Base-by-base conservation (phyloP, 192 early-diverging fungal genomes). In the Ambispora gerdemannii region DNA sequence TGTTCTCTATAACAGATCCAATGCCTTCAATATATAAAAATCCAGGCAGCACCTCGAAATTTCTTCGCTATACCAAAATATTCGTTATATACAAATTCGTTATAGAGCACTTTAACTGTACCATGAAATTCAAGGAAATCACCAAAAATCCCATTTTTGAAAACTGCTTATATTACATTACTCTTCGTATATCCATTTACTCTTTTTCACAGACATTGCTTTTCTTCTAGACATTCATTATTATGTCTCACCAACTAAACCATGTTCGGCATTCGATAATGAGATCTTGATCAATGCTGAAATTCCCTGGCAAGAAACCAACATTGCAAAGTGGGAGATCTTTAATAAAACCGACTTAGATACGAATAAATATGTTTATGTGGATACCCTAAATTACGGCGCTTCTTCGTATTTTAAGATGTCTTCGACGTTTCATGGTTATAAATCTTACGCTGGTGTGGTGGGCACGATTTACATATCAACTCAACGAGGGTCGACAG, bases 381-480 rank as follows among this genome's bases (percentile, higher is more conserved):
- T 63, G 0, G 10, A 10, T 19, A 63, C n/a, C 1, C 61, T 28
- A 31, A 36, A 63, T 35, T 63, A 36, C 20, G 1, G 0, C n/a
- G 24, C 20, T 4, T 63, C 4, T 31, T 31, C 10, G 4, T n/a
- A 6, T 30, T 35, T 19, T 31, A n/a, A n/a, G n/a, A n/a, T n/a
- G n/a, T n/a, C n/a, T n/a, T n/a, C n/a, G n/a, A n/a, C n/a, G n/a
- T 35, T 1, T 63, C 61, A 31, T 4, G 1, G 17, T 20, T 27
- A 1, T 59, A n/a, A 15, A 8, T 59, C 56, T 32, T 63, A 63
- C 30, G 61, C 61, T 31, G 61, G 61, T 36, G 61, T 63, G 61
- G 27, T 63, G 7, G 61, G 61, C 61, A 63, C 19, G 61, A 31
- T 10, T 63, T 1, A 0, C 17, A 31, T 63, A 27, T 63, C 2